Evolutionary conservation across 306 rosid genomes (phyloP).

Genomic region (Pyrus communis): DNA sequence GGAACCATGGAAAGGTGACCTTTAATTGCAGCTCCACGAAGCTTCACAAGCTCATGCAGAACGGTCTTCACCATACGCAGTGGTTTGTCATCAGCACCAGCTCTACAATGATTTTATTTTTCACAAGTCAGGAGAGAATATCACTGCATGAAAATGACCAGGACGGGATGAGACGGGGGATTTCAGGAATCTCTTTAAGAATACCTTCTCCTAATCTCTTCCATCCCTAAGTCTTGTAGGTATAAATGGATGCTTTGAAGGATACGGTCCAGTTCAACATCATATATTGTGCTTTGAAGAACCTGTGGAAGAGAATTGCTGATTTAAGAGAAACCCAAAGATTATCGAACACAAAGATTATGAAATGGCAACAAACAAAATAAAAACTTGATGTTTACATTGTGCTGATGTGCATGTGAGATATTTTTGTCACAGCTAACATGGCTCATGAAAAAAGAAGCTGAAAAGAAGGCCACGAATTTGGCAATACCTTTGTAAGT

Average conservation of each 20-base stretch:
- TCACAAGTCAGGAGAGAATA: conserved; percentile 5
- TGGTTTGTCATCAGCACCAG: conserved; percentile 99
- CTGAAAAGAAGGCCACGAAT: not conserved
- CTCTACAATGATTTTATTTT: conserved; percentile 35
- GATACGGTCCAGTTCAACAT: conserved; percentile 89
- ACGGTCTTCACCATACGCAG: conserved; percentile 97
- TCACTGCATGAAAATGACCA: not conserved
- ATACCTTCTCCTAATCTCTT: conserved; percentile 97
- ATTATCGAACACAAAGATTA: not conserved
- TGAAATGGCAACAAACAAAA: not conserved
- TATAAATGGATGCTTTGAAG: conserved; percentile 98
- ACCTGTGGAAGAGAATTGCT: conserved; percentile 47
- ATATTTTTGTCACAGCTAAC: not conserved
- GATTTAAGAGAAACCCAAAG: not conserved
- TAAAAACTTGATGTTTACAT: not conserved
- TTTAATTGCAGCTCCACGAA: conserved; percentile 97
- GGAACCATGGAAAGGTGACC: conserved; percentile 99
- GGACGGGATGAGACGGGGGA: not conserved
- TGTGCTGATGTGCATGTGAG: not conserved
- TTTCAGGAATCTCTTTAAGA: not conserved
- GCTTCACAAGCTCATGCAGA: conserved; percentile 97
- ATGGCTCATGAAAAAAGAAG: not conserved
- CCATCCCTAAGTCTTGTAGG: conserved; percentile 97
- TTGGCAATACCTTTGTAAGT: conserved; percentile 72
- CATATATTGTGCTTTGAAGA: conserved; percentile 94